Conservation (phyloP, 345 rosid genomes). For the Heritiera littoralis region DNA sequence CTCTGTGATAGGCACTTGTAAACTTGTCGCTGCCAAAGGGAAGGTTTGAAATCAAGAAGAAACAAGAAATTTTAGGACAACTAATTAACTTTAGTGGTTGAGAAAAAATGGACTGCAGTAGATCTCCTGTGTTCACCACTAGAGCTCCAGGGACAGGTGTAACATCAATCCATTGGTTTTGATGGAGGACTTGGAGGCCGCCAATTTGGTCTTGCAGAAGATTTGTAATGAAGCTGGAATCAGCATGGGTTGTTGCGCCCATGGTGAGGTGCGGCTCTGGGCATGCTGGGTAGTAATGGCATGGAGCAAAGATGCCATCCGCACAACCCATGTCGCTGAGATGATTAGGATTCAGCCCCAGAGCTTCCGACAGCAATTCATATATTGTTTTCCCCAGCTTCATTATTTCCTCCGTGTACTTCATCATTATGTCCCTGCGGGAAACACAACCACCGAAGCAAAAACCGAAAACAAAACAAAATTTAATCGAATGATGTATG, state of each 20-base stretch:
- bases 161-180: constrained; percentile 36
- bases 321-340: constrained; percentile 31
- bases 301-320: constrained; percentile 16
- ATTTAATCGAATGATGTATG: too few species aligned
- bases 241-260: constrained; percentile 29
- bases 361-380: constrained; percentile 33
- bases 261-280: constrained; percentile 37
- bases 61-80: too few species aligned
- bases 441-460: too few species aligned
- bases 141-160: constrained; percentile 31
- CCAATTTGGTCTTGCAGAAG: constrained; percentile 39
- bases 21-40: constrained; percentile 24
- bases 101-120: constrained; percentile 13
- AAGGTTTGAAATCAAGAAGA: too few species aligned
- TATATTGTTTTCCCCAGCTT: constrained; percentile 16
- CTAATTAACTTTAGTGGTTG: too few species aligned
- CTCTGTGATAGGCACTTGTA: constrained; percentile 34
- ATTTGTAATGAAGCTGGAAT: constrained; percentile 27
- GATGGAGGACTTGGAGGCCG: constrained; percentile 41
- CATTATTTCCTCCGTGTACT: background rate
- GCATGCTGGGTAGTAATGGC: constrained; percentile 41
- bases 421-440: constrained; percentile 18
- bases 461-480: too few species aligned
- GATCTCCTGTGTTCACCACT: constrained; percentile 33
- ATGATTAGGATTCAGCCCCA: constrained; percentile 27